Conservation (phyloP, 2,329 filamentous ascomycete genomes). For the Apiospora malaysiana region DNA sequence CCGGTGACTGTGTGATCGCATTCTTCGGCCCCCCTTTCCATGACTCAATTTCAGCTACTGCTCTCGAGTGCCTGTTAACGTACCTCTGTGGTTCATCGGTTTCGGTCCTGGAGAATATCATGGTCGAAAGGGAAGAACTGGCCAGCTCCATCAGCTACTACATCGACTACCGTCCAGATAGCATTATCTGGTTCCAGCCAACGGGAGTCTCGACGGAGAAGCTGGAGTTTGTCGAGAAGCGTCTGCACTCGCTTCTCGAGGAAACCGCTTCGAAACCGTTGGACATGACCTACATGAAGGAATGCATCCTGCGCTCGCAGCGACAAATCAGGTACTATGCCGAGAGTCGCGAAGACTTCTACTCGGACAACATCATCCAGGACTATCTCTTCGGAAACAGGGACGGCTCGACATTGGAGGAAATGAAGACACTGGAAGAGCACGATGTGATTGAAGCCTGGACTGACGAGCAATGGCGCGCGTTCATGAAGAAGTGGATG, state of each 20-base stretch:
- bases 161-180: slow-evolving; percentile 79
- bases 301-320: slow-evolving; percentile 83
- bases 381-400: slow-evolving; percentile 91
- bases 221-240: slow-evolving; percentile 81
- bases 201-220: slow-evolving; percentile 88
- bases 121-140: slow-evolving; percentile 93
- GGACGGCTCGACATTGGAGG: slow-evolving; percentile 76
- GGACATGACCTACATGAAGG: slow-evolving; percentile 88
- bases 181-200: slow-evolving; percentile 84
- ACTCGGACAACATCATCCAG: slow-evolving; percentile 83
- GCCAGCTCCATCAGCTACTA: slow-evolving; percentile 84
- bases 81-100: slow-evolving; percentile 95
- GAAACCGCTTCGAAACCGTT: slow-evolving; percentile 81
- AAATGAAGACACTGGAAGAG: slow-evolving; percentile 61
- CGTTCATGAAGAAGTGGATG: slow-evolving; percentile 83
- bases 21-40: slow-evolving; percentile 87
- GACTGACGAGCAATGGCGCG: slow-evolving; percentile 83
- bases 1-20: slow-evolving; percentile 83
- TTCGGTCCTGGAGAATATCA: slow-evolving; percentile 85
- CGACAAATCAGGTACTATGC: slow-evolving; percentile 83
- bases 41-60: slow-evolving; percentile 70
- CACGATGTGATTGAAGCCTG: slow-evolving; percentile 77
- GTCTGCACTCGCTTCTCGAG: slow-evolving; percentile 82
- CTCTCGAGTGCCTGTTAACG: slow-evolving; percentile 78
- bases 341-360: slow-evolving; percentile 81